Evolutionary conservation across 176 grass and related monocot species (phyloP).

Genomic region (Calamus simplicifolius): DNA sequence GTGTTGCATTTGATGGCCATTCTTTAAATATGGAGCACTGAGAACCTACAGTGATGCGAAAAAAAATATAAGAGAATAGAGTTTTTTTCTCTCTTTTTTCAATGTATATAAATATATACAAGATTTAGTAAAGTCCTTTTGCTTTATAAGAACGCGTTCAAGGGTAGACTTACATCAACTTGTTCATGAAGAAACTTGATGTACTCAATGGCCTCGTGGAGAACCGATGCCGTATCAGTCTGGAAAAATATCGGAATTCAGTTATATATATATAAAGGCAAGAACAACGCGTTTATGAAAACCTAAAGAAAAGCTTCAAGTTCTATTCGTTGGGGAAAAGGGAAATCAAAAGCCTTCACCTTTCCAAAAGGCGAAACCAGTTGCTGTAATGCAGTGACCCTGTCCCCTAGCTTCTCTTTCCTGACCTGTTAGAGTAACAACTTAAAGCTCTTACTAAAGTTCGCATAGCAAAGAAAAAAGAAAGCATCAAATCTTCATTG

Average conservation of each 20-base stretch:
- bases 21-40: conserved; percentile 88
- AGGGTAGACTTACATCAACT: conserved; percentile 59
- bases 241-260: conserved; percentile 9
- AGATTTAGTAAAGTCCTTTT: too few species aligned
- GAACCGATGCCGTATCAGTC: conserved; percentile 99
- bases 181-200: conserved; percentile 99
- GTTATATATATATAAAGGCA: not conserved
- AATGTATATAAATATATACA: too few species aligned
- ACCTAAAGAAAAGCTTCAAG: conserved; percentile 27
- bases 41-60: conserved; percentile 29
- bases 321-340: too few species aligned
- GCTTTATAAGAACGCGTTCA: too few species aligned
- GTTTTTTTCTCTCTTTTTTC: too few species aligned
- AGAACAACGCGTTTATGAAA: conserved; percentile 31
- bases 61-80: too few species aligned
- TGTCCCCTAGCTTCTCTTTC: conserved; percentile 99
- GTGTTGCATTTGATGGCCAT: conserved; percentile 60
- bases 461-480: too few species aligned
- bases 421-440: conserved; percentile 49
- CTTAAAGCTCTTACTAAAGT: too few species aligned
- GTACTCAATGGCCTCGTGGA: conserved; percentile 98
- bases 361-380: conserved; percentile 99
- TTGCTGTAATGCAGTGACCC: conserved; percentile 94
- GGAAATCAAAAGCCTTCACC: conserved; percentile 55
- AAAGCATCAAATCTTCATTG: not conserved